Evolutionary conservation across 352 stramenopile species (phyloP), one percentile per base, ranked within the genome.

Genomic region (Globisporangium spiculum): DNA sequence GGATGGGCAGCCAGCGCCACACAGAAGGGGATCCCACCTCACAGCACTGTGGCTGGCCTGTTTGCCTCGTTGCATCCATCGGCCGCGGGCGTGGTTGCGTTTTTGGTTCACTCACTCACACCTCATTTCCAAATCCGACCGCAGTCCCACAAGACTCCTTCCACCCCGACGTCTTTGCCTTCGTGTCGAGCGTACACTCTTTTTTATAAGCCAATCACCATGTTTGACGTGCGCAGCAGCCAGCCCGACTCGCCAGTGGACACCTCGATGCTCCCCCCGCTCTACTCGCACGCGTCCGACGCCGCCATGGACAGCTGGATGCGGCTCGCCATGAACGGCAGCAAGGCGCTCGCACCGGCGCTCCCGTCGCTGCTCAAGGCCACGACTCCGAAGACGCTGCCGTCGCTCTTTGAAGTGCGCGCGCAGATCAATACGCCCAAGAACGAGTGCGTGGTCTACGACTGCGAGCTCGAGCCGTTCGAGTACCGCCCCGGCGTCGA

Each of bases 381-480:
- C 48, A 56, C 48, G 22, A 63, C 67, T 34, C 36, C 76, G 72
- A 78, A 66, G 18, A 32, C 48, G 50, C 32, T 74, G 59, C 54
- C 70, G 14, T 59, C 70, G 41, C 61, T 72, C 32, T 65, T 75
- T 27, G 75, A 78, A 16, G 46, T 60, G 56, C 68, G 68, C 27
- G 44, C 53, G 14, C 63, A 60, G 26, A 38, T 38, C 6, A 55
- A 61, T 24, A 67, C 44, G 7, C 32, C 67, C 27, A 71, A 58
- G 52, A 34, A 41, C 20, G 48, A 71, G 30, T 58, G 54, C 32
- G 60, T 73, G 38, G 70, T 75, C 46, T 73, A 73, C 63, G 74
- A 83, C 41, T 74, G 50, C n/a, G 84, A 89, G 50, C 75, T 93
- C 34, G 83, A 93, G 68, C 85, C 85, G 0, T 90, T 93, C 62